phyloP scores from a whole-genome alignment of 2,329 filamentous ascomycete species.

The Colletotrichum siamense region DNA sequence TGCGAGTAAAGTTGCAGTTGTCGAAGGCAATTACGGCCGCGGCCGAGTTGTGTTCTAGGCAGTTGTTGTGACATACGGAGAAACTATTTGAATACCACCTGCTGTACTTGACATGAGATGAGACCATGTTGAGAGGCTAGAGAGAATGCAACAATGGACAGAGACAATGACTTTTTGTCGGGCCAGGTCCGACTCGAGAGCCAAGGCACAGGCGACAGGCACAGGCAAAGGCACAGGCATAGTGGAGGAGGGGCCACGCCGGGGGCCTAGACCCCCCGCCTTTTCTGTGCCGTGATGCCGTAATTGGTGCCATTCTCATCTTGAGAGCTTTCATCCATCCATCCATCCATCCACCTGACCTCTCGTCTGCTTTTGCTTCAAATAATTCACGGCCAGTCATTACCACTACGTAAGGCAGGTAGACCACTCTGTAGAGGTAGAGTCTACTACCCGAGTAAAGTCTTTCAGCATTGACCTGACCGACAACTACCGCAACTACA shows the following conservation, averaged over 20 bases:
- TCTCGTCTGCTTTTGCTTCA: background rate
- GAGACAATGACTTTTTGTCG: background rate
- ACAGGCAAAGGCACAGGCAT: background rate
- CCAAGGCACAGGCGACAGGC: background rate
- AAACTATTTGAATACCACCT: background rate
- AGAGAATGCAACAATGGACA: background rate
- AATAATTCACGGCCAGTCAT: background rate
- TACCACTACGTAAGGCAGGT: background rate
- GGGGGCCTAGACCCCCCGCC: slow-evolving; percentile 10
- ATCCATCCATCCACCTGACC: slow-evolving; percentile 6
- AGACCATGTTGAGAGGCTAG: background rate
- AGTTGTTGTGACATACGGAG: background rate
- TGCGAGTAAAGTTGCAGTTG: background rate
- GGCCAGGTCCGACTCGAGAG: slow-evolving; percentile 5
- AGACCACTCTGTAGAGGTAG: background rate
- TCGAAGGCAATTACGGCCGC: background rate
- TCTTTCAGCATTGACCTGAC: background rate
- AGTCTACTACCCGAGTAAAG: background rate
- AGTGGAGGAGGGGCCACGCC: background rate
- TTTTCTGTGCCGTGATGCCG: slow-evolving; percentile 16
- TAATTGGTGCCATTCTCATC: slow-evolving; percentile 8
- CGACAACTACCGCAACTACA: background rate
- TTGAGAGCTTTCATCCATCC: background rate
- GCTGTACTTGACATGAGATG: background rate
- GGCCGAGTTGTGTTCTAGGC: background rate